Evolutionary conservation across 306 rosid species (phyloP).

Genomic region (Vigna hirtella): DNA sequence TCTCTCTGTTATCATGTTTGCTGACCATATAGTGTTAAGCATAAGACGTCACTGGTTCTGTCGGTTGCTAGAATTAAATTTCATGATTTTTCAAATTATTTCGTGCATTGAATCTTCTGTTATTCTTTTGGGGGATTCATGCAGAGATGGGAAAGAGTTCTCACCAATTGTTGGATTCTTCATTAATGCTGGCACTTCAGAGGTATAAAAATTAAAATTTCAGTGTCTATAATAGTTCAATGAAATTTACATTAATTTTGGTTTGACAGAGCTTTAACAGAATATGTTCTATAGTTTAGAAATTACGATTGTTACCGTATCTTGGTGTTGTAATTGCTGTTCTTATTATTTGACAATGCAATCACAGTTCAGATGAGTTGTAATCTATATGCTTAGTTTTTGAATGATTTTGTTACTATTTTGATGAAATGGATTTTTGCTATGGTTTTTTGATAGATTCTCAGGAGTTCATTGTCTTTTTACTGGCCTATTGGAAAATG

Average conservation of each 20-base stretch:
- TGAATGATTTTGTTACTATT: constrained; percentile 1
- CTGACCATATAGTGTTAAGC: constrained; percentile 12
- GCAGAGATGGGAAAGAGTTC: constrained; percentile 85
- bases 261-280: background rate
- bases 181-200: constrained; percentile 60
- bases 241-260: constrained; percentile 5
- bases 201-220: constrained; percentile 55
- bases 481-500: constrained; percentile 21
- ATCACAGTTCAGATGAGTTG: constrained; percentile 18
- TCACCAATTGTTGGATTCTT: constrained; percentile 84
- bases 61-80: constrained; percentile 6
- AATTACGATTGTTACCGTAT: background rate
- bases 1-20: background rate
- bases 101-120: constrained; percentile 19
- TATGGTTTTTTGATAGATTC: constrained; percentile 11
- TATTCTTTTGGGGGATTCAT: constrained; percentile 5
- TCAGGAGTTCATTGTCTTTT: constrained; percentile 7
- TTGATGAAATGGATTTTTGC: background rate
- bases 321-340: constrained; percentile 18
- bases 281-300: background rate
- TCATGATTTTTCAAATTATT: constrained; percentile 10
- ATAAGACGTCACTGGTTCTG: constrained; percentile 2
- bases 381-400: constrained; percentile 10
- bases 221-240: constrained; percentile 21
- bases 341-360: constrained; percentile 25